Evolutionary conservation across 139 green algal genomes (phyloP), one percentile per base, ranked within the genome.

Genomic region (Ettlia oleoabundans): DNA sequence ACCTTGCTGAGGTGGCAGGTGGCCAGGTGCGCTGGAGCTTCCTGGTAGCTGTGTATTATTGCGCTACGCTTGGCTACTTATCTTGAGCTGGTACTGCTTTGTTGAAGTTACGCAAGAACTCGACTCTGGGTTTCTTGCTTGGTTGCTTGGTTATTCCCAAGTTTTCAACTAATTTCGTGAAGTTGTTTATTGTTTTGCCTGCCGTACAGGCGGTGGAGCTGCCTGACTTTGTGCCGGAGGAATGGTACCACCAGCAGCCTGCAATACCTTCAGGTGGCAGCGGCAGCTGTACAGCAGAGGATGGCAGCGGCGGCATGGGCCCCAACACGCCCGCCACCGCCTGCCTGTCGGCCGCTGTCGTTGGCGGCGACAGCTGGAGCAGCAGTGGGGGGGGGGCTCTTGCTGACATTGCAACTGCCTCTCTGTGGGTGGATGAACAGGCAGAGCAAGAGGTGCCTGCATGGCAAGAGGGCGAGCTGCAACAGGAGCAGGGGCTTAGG

Each of bases 351-450:
- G 73, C 73, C 19, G 73, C 73, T 13, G 73, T 53, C n/a, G n/a
- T n/a, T n/a, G n/a, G n/a, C 4, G 51, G 8, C 21, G 73, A 40
- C 73, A 80, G 73, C 70, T 40, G 51, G 53, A 35, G 53, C 35
- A 69, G 73, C 73, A 52, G 30, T 41, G 64, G 61, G 40, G 41
- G n/a, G 24, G 58, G 61, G 3, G 28, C 32, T 8, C 61, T 82
- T n/a, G 61, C 61, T 10, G 61, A 73, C 76, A 82, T 81, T 43
- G 75, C 75, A 13, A 81, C 75, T 4, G 76, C 76, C 32, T 74
- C 38, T 24, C 41, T 82, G 76, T 82, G 76, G 74, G 35, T 53
- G 41, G 61, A 52, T 13, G 71, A 47, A 5, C 43, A 30, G 26
- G 73, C 51, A 28, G 73, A 42, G 52, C 28, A 33, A 35, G 52